These are phyloP conservation scores for Posidonia australis DNA, from an alignment of 106 monocot genomes.

Conservation along the genomic window DNA sequence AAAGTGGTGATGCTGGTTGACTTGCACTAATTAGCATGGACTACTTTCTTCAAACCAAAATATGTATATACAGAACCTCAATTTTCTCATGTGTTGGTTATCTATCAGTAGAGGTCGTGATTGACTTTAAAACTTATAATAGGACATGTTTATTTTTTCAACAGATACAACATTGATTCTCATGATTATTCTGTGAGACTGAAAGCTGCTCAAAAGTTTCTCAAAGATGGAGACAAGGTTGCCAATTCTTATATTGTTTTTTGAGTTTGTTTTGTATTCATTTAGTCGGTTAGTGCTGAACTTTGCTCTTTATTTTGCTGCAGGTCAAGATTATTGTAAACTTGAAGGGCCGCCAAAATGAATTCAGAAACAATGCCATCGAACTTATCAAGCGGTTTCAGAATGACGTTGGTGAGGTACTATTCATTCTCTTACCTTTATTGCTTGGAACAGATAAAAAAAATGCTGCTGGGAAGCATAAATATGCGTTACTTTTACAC, in stretches of 20 bases:
- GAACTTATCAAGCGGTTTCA: constrained; percentile 77
- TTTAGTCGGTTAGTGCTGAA: background rate
- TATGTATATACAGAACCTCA: too few relatives aligned
- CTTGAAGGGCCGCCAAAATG: constrained; percentile 66
- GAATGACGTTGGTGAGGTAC: constrained; percentile 80
- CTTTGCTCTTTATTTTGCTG: constrained; percentile 1
- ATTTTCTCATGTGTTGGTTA: too few relatives aligned
- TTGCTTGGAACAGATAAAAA: background rate
- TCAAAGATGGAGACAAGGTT: constrained; percentile 94
- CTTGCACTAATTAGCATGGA: too few relatives aligned
- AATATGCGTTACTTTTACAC: too few relatives aligned
- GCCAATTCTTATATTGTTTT: background rate
- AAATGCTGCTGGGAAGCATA: background rate
- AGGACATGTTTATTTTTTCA: constrained; percentile 1
- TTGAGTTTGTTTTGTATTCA: background rate
- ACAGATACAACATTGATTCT: constrained; percentile 90
- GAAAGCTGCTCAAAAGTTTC: constrained; percentile 73
- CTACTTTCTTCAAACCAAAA: too few relatives aligned
- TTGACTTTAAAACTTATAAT: too few relatives aligned
- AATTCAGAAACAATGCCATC: constrained; percentile 75
- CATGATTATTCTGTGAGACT: constrained; percentile 91
- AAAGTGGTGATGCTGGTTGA: too few relatives aligned
- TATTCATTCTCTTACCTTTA: background rate
- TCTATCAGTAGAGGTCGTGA: too few relatives aligned
- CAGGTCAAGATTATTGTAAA: constrained; percentile 94